phyloP scores from a whole-genome alignment of 305 asterid genomes.

The Fraxinus nigra region DNA sequence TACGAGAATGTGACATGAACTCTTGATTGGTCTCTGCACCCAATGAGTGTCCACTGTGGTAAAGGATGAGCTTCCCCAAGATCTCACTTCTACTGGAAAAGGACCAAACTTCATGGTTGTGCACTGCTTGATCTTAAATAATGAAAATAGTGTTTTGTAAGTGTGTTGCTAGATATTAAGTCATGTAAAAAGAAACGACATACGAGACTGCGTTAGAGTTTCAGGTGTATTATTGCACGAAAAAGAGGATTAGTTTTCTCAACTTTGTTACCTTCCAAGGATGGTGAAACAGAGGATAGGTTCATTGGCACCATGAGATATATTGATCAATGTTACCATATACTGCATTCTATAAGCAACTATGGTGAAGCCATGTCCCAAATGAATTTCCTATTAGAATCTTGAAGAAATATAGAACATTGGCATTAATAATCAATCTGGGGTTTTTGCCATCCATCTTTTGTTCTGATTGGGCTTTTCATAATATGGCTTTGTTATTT shows the following conservation, averaged over 20 bases:
- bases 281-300: background rate
- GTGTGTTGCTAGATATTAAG: background rate
- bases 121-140: background rate
- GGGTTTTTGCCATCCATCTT: background rate
- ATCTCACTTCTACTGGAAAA: background rate
- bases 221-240: background rate
- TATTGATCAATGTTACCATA: background rate
- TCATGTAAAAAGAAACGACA: background rate
- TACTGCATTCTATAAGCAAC: background rate
- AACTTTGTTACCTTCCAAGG: background rate
- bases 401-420: background rate
- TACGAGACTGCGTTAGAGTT: background rate
- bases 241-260: background rate
- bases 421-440: background rate
- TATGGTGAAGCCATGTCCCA: background rate
- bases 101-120: background rate
- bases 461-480: background rate
- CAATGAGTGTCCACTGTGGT: slow-evolving; percentile 1
- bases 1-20: background rate
- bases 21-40: background rate
- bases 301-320: background rate
- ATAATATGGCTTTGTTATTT: background rate
- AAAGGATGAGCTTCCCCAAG: background rate
- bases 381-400: background rate
- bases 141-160: background rate